A percentile compares a stretch with the other conserved stretches of the same genome.
phyloP scores from a whole-genome alignment of 768 basidiomycete species.

The Asterophora parasitica region DNA sequence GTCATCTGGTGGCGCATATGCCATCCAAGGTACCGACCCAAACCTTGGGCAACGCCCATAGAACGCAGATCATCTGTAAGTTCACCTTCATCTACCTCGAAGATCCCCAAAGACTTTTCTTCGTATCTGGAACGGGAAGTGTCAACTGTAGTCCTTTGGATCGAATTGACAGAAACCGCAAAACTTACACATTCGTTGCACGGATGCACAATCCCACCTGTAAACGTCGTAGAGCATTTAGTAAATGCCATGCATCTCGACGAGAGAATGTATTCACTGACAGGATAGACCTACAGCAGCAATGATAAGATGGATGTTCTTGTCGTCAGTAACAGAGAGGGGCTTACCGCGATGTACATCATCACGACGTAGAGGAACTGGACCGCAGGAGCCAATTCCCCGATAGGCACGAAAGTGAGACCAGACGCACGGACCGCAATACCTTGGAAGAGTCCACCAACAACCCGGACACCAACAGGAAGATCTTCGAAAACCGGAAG shows the following conservation, averaged over 20 bases:
- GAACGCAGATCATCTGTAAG: slow-evolving; percentile 35
- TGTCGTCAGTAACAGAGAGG: not conserved
- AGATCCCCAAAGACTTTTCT: slow-evolving; percentile 66
- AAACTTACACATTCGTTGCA: slow-evolving; percentile 52
- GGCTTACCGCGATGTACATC: slow-evolving; percentile 65
- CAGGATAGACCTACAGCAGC: slow-evolving; percentile 37
- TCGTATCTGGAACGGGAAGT: slow-evolving; percentile 47
- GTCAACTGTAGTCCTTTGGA: not conserved
- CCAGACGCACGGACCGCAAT: slow-evolving; percentile 51
- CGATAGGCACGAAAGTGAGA: slow-evolving; percentile 42
- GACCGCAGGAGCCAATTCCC: slow-evolving; percentile 59
- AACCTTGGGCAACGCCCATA: slow-evolving; percentile 35
- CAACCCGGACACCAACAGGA: slow-evolving; percentile 31
- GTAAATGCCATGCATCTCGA: not conserved
- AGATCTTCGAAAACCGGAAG: slow-evolving; percentile 34
- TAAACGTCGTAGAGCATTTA: not conserved
- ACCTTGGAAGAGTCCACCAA: slow-evolving; percentile 51
- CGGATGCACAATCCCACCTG: slow-evolving; percentile 62
- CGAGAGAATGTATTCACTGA: slow-evolving; percentile 15
- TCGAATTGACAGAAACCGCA: not conserved
- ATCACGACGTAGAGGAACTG: slow-evolving; percentile 76
- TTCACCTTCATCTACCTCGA: slow-evolving; percentile 45
- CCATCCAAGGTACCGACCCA: slow-evolving; percentile 45
- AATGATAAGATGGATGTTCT: not conserved
- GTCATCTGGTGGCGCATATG: slow-evolving; percentile 63